Base-by-base conservation (phyloP, 2,329 filamentous ascomycete genomes). In the Aspergillus ibericus region DNA sequence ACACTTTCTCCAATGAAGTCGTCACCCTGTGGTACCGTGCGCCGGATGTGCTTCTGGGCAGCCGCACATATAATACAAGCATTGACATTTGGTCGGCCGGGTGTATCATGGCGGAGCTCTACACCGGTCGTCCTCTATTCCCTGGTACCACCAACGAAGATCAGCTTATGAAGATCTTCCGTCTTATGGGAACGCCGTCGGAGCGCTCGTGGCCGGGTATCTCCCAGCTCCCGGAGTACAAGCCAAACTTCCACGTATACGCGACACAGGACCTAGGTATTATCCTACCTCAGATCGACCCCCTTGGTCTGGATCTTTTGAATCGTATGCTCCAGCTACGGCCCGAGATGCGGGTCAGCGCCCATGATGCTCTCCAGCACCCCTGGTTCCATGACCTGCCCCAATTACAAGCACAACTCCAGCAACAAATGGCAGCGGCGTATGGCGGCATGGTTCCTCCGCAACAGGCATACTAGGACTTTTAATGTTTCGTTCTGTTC, bases 71-170 rank as follows among this genome's bases (percentile, higher is more conserved):
- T 81, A 99, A 96, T 78, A 99, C 95, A n/a, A 96, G 92, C 78
- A 98, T 99, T 75, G 95, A 99, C 72, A 98, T 99, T 73, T 99
- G 95, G 95, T 96, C 92, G 6, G 95, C 95, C 6, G 95, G 95
- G 57, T 99, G 95, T 77, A 99, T 99, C 81, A 98, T 99, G 95
- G 95, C 95, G 9, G 95, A 99, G 78, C 97, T 99, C 92, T 98
- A 96, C 77, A 97, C 93, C 0, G 95, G 95, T 4, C 86, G 95
- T 16, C 95, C 95, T 0, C 84, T 99, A 6, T 99, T 99, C 80
- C 95, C 95, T 0, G 95, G 95, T 59, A 99, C 95, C 1, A 97
- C 95, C 36, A 99, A 99, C 75, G 95, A 99, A 76, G 95, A 99
- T 73, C 95, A 99, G 76, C 88, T 98, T 53, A 85, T 96, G 63